Base-by-base conservation (phyloP, 2,329 filamentous ascomycete species). In the Fusarium pseudonygamai region DNA sequence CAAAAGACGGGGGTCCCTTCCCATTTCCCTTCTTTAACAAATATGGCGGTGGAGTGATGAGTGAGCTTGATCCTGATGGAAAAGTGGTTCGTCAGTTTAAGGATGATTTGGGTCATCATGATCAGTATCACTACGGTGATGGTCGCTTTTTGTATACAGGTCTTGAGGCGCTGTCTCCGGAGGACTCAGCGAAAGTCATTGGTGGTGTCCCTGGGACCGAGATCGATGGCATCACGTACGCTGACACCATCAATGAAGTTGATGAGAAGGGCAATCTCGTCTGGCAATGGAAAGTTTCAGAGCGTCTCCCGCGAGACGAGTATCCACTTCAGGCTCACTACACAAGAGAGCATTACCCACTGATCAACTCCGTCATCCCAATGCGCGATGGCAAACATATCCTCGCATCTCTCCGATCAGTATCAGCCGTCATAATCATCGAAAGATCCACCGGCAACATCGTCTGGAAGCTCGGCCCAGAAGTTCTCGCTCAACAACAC, bases 21-120 rank as follows among this genome's bases (percentile, higher is more conserved):
- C 78, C 78, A 0, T 80, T 80, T 26, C 77, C 74, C 6, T 79
- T 79, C 63, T 80, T 79, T 49, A 72, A 79, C 71, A 80, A 80
- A 28, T 80, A 80, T 37, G 78, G 78, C 1, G 78, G 78, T 1
- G 78, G 78, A 0, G 40, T 79, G 13, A 80, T 80, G 78, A 78
- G 75, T 40, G 78, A 80, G 45, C 71, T 80, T 7, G 77, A 76
- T 40, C 72, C 71, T 0, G 66, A 73, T 1, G 76, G 78, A 0
- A 78, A 78, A 5, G 58, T 78, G 0, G 69, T 79, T 5, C 72
- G 78, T 12, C 78, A 80, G 39, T 79, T 78, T 16, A 73, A 12
- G 4, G 78, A 79, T 62, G 67, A 74, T 8, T 20, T 79, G 1
- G 78, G 71, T 5, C 78, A 80, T 45, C 78, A 80, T 42, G 78